Evolutionary conservation across 2,329 filamentous ascomycete species (phyloP).

Genomic region (Clarireedia monteithiana): DNA sequence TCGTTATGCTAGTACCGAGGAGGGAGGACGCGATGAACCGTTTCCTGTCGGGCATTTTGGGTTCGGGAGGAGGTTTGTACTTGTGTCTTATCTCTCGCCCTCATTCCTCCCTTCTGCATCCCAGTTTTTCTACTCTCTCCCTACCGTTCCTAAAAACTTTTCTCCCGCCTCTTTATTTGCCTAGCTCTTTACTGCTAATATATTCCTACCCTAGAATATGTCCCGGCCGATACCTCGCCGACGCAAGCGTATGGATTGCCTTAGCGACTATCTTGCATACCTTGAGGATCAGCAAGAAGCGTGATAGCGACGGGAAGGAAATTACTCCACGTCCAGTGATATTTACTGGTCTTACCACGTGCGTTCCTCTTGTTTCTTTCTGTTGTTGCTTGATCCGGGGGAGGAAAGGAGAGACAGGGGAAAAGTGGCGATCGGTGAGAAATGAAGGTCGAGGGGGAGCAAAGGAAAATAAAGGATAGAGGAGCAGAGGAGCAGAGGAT

Average conservation of each 20-base stretch:
- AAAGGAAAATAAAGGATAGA: neutral
- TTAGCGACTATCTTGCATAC: slow-evolving; percentile 34
- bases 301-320: slow-evolving; percentile 30
- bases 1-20: slow-evolving; percentile 29
- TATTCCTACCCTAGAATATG: slow-evolving; percentile 29
- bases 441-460: too few species aligned
- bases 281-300: slow-evolving; percentile 29
- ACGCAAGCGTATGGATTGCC: slow-evolving; percentile 35
- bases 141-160: neutral
- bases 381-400: too few species aligned
- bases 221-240: slow-evolving; percentile 42
- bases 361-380: neutral
- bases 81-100: neutral
- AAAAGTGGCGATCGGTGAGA: too few species aligned
- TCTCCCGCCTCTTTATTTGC: neutral
- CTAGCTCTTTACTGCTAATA: too few species aligned
- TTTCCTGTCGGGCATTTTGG: slow-evolving; percentile 42
- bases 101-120: neutral
- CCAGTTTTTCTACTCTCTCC: neutral
- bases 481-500: neutral
- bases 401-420: too few species aligned
- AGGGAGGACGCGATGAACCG: slow-evolving; percentile 26
- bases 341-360: slow-evolving; percentile 16
- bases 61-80: slow-evolving; percentile 35
- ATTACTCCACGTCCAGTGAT: slow-evolving; percentile 24